Conservation (phyloP, 495 filamentous ascomycete species). For the Annulohypoxylon stygium region DNA sequence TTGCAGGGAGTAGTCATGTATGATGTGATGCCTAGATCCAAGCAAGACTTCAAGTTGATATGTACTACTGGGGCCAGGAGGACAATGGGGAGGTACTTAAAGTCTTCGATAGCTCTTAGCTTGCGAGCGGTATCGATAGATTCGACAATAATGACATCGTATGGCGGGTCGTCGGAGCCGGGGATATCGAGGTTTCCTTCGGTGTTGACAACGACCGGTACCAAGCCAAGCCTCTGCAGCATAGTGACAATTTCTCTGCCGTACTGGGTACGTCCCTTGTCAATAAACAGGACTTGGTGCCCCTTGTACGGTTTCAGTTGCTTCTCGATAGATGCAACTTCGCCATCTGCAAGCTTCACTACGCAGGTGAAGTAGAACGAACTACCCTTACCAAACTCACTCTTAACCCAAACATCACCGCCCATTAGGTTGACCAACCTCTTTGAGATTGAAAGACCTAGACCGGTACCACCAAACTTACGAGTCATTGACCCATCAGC, state of each 20-base stretch:
- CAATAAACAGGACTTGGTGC: conserved; percentile 95
- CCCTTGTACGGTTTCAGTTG: conserved; percentile 90
- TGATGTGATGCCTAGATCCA: conserved; percentile 96
- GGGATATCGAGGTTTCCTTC: conserved; percentile 69
- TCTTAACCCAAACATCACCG: conserved; percentile 97
- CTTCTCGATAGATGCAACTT: conserved; percentile 82
- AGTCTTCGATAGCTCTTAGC: conserved; percentile 87
- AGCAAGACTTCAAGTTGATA: conserved; percentile 91
- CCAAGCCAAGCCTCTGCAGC: conserved; percentile 81
- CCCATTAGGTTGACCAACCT: conserved; percentile 97
- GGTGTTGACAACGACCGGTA: conserved; percentile 83
- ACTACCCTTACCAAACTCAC: conserved; percentile 91
- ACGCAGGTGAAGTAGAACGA: conserved; percentile 98
- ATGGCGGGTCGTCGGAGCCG: conserved; percentile 70
- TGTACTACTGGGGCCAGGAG: conserved; percentile 91
- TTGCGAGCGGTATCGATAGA: conserved; percentile 89
- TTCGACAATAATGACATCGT: conserved; percentile 98
- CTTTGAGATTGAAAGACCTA: conserved; percentile 97
- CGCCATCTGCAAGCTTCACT: conserved; percentile 86
- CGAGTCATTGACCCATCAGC: conserved; percentile 97
- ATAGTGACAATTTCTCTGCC: conserved; percentile 82
- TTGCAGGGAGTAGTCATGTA: conserved; percentile 99
- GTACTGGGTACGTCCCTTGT: conserved; percentile 87
- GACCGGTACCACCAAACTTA: conserved; percentile 95
- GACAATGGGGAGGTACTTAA: conserved; percentile 98